phyloP scores from a whole-genome alignment of 192 early-diverging fungal species.

The Entrophospora sp. region DNA sequence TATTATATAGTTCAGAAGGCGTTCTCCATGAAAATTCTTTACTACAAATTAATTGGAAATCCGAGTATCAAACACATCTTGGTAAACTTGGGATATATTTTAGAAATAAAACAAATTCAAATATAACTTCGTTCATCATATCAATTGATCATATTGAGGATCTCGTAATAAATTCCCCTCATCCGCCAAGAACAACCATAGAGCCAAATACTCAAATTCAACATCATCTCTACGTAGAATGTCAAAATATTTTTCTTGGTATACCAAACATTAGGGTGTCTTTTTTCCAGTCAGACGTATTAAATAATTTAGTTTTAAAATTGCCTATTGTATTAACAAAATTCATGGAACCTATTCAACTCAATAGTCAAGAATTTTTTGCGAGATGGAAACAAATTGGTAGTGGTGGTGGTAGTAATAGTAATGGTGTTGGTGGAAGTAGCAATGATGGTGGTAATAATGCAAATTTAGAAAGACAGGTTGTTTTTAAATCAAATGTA shows the following conservation, averaged over 20 bases:
- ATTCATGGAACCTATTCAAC: constrained; percentile 77
- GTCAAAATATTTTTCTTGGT: constrained; percentile 46
- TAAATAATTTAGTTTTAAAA: constrained; percentile 50
- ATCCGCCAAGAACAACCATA: constrained; percentile 52
- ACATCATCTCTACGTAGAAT: constrained; percentile 77
- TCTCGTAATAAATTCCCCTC: constrained; percentile 41
- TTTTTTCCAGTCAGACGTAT: constrained; percentile 56
- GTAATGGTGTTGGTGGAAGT: too few species aligned
- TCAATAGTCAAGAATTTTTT: constrained; percentile 76
- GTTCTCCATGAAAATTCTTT: constrained; percentile 85
- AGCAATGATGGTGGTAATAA: too few species aligned
- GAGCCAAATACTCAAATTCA: constrained; percentile 64
- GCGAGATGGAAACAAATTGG: constrained; percentile 94
- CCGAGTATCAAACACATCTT: constrained; percentile 83
- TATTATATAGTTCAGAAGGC: constrained; percentile 71
- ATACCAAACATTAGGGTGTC: constrained; percentile 61
- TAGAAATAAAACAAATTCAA: constrained; percentile 74
- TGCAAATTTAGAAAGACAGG: constrained; percentile 77
- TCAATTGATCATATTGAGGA: constrained; percentile 42
- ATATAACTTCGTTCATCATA: constrained; percentile 55
- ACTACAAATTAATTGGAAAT: constrained; percentile 85
- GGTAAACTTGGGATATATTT: constrained; percentile 88
- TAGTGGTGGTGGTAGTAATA: constrained; percentile 68
- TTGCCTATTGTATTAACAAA: constrained; percentile 77
- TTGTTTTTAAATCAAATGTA: constrained; percentile 44